These are phyloP conservation scores for Lagenidium sp. DNA, from an alignment of 352 stramenopile species.

Conservation along the genomic window DNA sequence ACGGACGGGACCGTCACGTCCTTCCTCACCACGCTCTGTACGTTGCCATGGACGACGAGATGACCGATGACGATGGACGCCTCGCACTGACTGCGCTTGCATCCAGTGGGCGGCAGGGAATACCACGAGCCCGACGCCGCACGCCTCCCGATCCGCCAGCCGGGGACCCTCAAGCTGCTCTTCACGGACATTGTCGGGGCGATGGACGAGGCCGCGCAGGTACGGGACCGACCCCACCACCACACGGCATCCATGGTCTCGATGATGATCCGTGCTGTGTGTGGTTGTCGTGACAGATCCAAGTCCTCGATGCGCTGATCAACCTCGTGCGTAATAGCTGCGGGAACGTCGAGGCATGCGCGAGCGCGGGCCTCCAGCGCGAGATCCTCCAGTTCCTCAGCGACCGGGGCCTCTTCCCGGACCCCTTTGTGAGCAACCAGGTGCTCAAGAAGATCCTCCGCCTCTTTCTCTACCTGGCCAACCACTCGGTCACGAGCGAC, in stretches of 20 bases:
- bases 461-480: conserved; percentile 69
- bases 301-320: conserved; percentile 61
- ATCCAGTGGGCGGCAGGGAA: conserved; percentile 48
- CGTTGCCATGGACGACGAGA: conserved; percentile 11
- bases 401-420: conserved; percentile 50
- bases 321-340: conserved; percentile 71
- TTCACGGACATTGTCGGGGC: conserved; percentile 62
- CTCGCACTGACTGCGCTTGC: not conserved
- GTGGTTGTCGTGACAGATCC: conserved; percentile 21
- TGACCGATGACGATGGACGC: conserved; percentile 1
- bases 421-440: conserved; percentile 37
- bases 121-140: conserved; percentile 49
- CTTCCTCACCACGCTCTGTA: conserved; percentile 42
- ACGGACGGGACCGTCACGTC: conserved; percentile 14
- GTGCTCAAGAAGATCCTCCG: conserved; percentile 75
- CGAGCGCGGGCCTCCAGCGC: conserved; percentile 53
- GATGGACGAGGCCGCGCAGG: conserved; percentile 55
- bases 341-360: conserved; percentile 68
- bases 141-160: conserved; percentile 57
- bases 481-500: conserved; percentile 68
- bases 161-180: conserved; percentile 40
- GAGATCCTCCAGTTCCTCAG: conserved; percentile 68
- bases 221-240: conserved; percentile 1
- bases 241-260: not conserved
- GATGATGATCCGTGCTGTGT: conserved; percentile 1